Conservation (phyloP, 768 basidiomycete species). For the Rossbeevera mucosa region DNA sequence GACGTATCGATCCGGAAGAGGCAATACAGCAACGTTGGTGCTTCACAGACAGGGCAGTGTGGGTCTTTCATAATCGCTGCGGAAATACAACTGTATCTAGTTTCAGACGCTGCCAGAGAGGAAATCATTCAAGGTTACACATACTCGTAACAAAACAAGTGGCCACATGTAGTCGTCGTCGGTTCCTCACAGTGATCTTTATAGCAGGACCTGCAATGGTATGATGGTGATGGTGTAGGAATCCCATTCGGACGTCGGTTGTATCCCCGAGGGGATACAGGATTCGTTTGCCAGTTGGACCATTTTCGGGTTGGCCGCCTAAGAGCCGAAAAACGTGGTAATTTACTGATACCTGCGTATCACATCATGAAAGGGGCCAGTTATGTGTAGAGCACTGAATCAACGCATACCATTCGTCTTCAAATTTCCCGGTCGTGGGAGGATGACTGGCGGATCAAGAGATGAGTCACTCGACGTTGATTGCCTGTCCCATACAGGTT, state of each 20-base stretch:
- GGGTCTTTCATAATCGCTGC: conserved; percentile 43
- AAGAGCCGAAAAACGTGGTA: conserved; percentile 30
- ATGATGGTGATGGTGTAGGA: conserved; percentile 13
- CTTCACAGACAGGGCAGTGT: conserved; percentile 49
- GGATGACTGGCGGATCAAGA: conserved; percentile 21
- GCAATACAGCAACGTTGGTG: conserved; percentile 51
- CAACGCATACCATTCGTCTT: conserved; percentile 20
- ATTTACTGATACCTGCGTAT: conserved; percentile 24
- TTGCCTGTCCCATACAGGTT: conserved; percentile 27
- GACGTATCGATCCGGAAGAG: conserved; percentile 48
- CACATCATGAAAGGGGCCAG: background rate
- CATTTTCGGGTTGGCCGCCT: conserved; percentile 19
- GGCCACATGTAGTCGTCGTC: conserved; percentile 61
- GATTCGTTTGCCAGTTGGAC: conserved; percentile 11
- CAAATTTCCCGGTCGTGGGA: conserved; percentile 8
- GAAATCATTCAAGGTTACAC: background rate
- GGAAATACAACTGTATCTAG: conserved; percentile 46
- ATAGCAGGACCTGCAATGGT: conserved; percentile 50
- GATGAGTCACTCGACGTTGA: conserved; percentile 30
- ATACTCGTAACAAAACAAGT: conserved; percentile 54
- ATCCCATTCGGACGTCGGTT: conserved; percentile 10
- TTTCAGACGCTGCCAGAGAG: background rate
- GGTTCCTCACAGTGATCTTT: conserved; percentile 47
- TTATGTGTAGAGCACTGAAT: background rate
- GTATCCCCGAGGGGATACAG: background rate